These are phyloP conservation scores for Dendrobium nobile DNA, from an alignment of 106 monocot genomes.

Conservation along the genomic window DNA sequence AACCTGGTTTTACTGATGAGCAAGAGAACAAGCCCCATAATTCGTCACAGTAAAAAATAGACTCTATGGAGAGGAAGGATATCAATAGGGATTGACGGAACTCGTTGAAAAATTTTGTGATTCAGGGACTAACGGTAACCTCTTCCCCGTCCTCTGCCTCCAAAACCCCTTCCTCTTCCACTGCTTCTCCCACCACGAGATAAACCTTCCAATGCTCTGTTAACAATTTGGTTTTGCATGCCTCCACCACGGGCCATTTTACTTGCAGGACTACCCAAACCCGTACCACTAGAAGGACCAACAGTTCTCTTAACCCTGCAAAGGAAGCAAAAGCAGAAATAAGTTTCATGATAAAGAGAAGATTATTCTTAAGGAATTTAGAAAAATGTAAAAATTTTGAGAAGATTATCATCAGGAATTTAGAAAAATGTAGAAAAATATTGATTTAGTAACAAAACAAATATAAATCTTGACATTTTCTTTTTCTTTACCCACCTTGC, in stretches of 20 bases:
- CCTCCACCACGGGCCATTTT: conserved; percentile 56
- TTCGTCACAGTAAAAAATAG: neutral
- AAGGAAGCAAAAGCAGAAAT: neutral
- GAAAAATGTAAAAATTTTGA: too few relatives aligned
- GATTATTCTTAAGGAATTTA: too few relatives aligned
- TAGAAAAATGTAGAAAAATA: too few relatives aligned
- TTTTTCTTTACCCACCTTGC: too few relatives aligned
- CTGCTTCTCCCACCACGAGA: conserved; percentile 56
- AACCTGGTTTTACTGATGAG: neutral
- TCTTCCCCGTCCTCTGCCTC: conserved; percentile 63
- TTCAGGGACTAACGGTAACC: conserved; percentile 33
- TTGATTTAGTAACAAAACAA: too few relatives aligned
- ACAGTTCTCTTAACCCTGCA: conserved; percentile 53
- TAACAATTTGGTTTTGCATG: conserved; percentile 63
- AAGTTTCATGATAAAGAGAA: neutral
- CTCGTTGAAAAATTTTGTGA: neutral
- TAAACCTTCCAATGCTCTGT: conserved; percentile 79
- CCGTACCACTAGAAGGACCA: conserved; percentile 26
- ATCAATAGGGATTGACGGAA: neutral
- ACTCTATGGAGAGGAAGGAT: neutral
- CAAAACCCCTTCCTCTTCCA: conserved; percentile 58
- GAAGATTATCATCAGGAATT: too few relatives aligned
- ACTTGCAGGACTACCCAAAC: conserved; percentile 8
- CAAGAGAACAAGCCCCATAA: neutral
- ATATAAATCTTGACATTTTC: too few relatives aligned